A percentile compares a stretch with the other conserved stretches of the same genome.
Conservation (phyloP, 2,329 filamentous ascomycete genomes). For the Pseudopyrenochaeta lycopersici region DNA sequence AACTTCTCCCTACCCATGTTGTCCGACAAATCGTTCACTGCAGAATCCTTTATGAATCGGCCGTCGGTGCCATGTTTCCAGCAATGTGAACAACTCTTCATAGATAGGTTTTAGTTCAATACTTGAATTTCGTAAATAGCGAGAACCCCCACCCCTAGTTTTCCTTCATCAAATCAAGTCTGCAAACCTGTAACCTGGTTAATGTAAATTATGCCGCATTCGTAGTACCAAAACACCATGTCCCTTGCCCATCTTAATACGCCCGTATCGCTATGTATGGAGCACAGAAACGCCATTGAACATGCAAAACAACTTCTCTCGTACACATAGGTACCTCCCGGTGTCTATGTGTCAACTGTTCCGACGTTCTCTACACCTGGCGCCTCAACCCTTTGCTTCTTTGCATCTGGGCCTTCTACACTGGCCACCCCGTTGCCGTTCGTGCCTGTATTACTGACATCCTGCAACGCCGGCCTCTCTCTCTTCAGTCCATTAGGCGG, state of each 20-base stretch:
- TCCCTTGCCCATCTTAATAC: not conserved
- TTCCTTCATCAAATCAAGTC: not conserved
- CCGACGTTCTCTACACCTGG: slow-evolving; percentile 31
- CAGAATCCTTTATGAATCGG: too few relatives aligned
- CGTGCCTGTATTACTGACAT: slow-evolving; percentile 56
- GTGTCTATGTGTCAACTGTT: slow-evolving; percentile 3
- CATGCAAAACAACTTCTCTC: not conserved
- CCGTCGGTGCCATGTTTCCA: too few relatives aligned
- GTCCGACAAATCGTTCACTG: too few relatives aligned
- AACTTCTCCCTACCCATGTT: too few relatives aligned
- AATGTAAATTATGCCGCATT: not conserved
- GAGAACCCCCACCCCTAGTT: too few relatives aligned
- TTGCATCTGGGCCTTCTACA: slow-evolving; percentile 47
- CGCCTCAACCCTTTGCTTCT: slow-evolving; percentile 51
- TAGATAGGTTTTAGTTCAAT: too few relatives aligned
- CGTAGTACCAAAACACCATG: not conserved
- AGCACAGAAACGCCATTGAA: not conserved
- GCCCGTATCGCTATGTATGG: not conserved
- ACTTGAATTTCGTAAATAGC: too few relatives aligned
- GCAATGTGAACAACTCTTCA: too few relatives aligned
- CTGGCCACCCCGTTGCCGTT: slow-evolving; percentile 16
- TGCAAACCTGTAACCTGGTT: not conserved
- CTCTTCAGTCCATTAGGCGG: slow-evolving; percentile 27
- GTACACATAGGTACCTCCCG: not conserved
- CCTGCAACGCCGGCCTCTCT: slow-evolving; percentile 51